Conservation (phyloP, 129 eudicot species). For the Tanacetum coccineum region DNA sequence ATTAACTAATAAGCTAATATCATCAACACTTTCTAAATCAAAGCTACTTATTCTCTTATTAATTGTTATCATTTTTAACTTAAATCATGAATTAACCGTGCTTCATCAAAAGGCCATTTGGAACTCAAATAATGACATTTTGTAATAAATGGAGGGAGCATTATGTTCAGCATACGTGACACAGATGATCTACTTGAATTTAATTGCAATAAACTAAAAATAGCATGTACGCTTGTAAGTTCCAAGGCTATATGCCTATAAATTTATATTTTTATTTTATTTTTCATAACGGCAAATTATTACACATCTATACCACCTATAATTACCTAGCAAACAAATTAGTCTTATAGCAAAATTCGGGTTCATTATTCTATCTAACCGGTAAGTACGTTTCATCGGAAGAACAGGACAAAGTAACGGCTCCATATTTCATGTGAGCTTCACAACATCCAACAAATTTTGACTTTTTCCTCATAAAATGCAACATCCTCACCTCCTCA, state of each 20-base stretch:
- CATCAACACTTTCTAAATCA: not conserved
- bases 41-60: not conserved
- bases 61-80: not conserved
- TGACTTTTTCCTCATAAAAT: not conserved
- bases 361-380: not conserved
- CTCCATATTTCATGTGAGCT: not conserved
- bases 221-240: no score
- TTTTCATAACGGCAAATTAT: no score
- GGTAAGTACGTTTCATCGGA: not conserved
- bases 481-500: not conserved
- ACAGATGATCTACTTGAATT: no score
- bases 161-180: no score
- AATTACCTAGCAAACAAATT: no score
- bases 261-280: no score
- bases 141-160: no score
- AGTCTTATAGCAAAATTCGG: not conserved
- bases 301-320: no score
- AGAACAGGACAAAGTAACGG: not conserved
- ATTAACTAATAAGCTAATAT: not conserved
- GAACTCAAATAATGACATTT: no score
- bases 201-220: no score
- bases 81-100: not conserved
- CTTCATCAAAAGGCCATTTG: not conserved
- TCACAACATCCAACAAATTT: not conserved
- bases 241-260: no score